These are phyloP conservation scores for Cyberlindnera veronae DNA, from an alignment of 805 yeast species.

Conservation along the genomic window DNA sequence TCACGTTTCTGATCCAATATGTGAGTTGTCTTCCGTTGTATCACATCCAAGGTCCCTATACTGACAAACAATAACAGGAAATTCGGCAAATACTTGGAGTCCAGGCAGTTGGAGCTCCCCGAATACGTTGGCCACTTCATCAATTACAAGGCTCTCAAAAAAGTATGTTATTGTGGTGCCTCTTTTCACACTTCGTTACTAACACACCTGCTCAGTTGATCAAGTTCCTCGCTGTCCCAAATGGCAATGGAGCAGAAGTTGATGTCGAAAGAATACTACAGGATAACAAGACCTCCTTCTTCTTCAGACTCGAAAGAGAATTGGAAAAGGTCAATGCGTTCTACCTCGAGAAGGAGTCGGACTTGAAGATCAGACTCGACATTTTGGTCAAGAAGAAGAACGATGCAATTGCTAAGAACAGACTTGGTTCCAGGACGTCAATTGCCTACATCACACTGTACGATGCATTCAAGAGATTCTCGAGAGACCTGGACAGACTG, in stretches of 20 bases:
- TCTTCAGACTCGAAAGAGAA: conserved; percentile 88
- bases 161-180: conserved; percentile 28
- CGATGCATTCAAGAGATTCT: conserved; percentile 85
- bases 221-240: conserved; percentile 64
- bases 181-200: background rate
- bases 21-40: conserved; percentile 2
- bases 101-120: conserved; percentile 90
- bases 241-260: conserved; percentile 20
- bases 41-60: too few species aligned
- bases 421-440: conserved; percentile 54
- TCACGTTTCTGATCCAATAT: conserved; percentile 3
- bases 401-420: conserved; percentile 41
- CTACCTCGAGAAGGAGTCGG: conserved; percentile 87
- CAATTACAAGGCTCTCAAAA: conserved; percentile 90
- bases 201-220: conserved; percentile 43
- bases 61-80: conserved; percentile 45
- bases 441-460: conserved; percentile 78
- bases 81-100: conserved; percentile 93
- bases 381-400: conserved; percentile 69
- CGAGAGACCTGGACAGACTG: conserved; percentile 81
- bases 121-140: conserved; percentile 93
- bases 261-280: conserved; percentile 57
- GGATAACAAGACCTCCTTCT: conserved; percentile 85
- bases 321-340: conserved; percentile 93
- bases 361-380: conserved; percentile 74